Percentiles rank a stretch among this genome's conserved stretches.
Conservation (phyloP, 2,329 filamentous ascomycete species). For the Dactylellina leptospora region DNA sequence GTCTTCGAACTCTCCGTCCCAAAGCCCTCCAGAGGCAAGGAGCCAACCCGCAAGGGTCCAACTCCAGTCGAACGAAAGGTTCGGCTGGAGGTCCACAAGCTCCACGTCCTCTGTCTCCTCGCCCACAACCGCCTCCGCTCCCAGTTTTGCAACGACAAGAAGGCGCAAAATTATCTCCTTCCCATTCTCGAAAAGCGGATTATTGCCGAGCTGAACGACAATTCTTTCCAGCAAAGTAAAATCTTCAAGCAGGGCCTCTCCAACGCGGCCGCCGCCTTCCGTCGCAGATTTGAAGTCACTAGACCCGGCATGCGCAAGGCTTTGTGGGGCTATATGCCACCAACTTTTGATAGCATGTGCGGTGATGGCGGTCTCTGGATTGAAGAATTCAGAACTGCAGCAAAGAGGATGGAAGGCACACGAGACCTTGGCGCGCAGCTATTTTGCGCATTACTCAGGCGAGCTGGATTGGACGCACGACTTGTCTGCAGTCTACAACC, state of each 20-base stretch:
- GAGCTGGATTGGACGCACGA: slow-evolving; percentile 80
- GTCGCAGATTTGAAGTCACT: slow-evolving; percentile 73
- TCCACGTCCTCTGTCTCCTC: slow-evolving; percentile 83
- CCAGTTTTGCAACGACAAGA: slow-evolving; percentile 82
- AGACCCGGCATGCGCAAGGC: slow-evolving; percentile 75
- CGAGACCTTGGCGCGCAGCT: slow-evolving; percentile 89
- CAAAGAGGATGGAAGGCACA: slow-evolving; percentile 76
- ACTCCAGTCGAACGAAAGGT: slow-evolving; percentile 68
- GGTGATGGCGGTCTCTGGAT: slow-evolving; percentile 67
- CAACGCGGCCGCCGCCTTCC: slow-evolving; percentile 73
- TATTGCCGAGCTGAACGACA: slow-evolving; percentile 42
- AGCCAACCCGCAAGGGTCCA: slow-evolving; percentile 63
- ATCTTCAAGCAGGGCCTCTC: slow-evolving; percentile 58
- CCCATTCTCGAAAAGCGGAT: slow-evolving; percentile 36
- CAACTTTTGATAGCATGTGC: slow-evolving; percentile 20
- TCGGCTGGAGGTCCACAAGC: slow-evolving; percentile 82
- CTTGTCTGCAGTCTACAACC: slow-evolving; percentile 91
- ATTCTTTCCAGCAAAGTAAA: slow-evolving; percentile 32
- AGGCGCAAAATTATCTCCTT: slow-evolving; percentile 67
- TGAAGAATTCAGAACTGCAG: slow-evolving; percentile 76
- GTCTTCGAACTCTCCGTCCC: slow-evolving; percentile 23
- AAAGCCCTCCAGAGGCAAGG: slow-evolving; percentile 5
- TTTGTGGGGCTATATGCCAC: slow-evolving; percentile 68
- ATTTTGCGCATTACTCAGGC: slow-evolving; percentile 85
- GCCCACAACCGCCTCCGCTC: slow-evolving; percentile 81